Conservation (phyloP, 371 early-diverging fungal genomes). For the Actinomortierella ambigua region DNA sequence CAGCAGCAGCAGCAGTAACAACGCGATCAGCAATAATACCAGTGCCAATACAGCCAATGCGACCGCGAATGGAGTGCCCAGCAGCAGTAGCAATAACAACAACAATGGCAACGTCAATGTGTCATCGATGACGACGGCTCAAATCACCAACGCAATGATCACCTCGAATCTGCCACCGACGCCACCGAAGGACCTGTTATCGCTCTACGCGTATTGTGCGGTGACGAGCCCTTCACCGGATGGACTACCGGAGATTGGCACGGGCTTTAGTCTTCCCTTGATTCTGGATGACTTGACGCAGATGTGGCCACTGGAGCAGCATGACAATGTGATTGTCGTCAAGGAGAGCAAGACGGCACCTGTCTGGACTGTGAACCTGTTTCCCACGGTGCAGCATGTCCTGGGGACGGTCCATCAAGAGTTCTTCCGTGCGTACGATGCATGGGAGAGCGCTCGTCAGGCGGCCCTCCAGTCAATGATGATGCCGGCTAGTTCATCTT, state of each 20-base stretch:
- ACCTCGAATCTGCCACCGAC: conserved; percentile 51
- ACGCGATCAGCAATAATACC: neutral
- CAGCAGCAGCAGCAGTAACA: neutral
- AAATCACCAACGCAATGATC: conserved; percentile 15
- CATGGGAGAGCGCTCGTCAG: conserved; percentile 27
- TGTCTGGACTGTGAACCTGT: conserved; percentile 75
- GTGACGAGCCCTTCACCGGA: conserved; percentile 42
- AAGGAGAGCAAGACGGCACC: conserved; percentile 54
- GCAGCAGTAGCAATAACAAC: neutral
- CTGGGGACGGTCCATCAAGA: conserved; percentile 62
- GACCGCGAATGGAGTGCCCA: too few species aligned
- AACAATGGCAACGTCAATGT: too few species aligned
- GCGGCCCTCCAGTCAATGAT: conserved; percentile 34
- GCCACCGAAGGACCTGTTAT: conserved; percentile 76
- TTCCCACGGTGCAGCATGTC: conserved; percentile 69
- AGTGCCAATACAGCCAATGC: conserved; percentile 1
- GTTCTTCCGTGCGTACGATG: conserved; percentile 58
- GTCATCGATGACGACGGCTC: conserved; percentile 8
- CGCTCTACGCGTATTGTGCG: conserved; percentile 71
- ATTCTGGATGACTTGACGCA: conserved; percentile 77
- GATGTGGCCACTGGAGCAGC: conserved; percentile 82
- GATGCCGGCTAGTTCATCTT: neutral
- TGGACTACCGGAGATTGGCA: conserved; percentile 50
- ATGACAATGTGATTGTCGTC: conserved; percentile 81
- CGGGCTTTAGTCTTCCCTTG: conserved; percentile 60